phyloP scores from a whole-genome alignment of 768 basidiomycete species.

The Agaricus sinodeliciosus region DNA sequence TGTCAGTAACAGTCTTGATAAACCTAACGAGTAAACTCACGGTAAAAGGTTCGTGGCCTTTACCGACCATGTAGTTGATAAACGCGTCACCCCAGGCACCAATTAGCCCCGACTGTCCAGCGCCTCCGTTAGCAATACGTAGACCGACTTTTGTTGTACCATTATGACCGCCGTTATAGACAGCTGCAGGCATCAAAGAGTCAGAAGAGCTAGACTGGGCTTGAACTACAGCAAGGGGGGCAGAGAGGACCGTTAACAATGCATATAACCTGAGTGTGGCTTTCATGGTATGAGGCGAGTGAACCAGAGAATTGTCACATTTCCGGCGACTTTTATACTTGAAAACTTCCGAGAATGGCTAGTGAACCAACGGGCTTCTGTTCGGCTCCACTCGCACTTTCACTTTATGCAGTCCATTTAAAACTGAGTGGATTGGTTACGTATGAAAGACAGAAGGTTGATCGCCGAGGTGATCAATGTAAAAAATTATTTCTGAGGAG shows the following conservation, averaged over 20 bases:
- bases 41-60: slow-evolving; percentile 24
- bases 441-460: too few relatives aligned
- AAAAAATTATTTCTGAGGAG: too few relatives aligned
- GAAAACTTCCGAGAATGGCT: too few relatives aligned
- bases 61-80: slow-evolving; percentile 29
- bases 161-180: slow-evolving; percentile 35
- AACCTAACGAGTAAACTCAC: slow-evolving; percentile 16
- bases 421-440: too few relatives aligned
- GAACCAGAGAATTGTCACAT: neutral
- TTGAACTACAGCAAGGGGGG: neutral
- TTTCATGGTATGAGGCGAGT: slow-evolving; percentile 2
- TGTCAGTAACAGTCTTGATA: too few relatives aligned
- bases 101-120: slow-evolving; percentile 45
- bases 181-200: slow-evolving; percentile 15
- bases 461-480: too few relatives aligned
- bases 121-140: slow-evolving; percentile 44
- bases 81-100: slow-evolving; percentile 41
- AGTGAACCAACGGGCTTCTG: too few relatives aligned
- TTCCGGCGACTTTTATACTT: neutral
- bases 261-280: neutral
- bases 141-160: slow-evolving; percentile 27
- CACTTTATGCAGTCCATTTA: too few relatives aligned
- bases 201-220: neutral
- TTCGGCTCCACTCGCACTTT: too few relatives aligned
- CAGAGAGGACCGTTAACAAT: neutral